A percentile compares a stretch with the other conserved stretches of the same genome.
Evolutionary conservation across 495 filamentous ascomycete species (phyloP).

Genomic region (Aspergillus sparsus): DNA sequence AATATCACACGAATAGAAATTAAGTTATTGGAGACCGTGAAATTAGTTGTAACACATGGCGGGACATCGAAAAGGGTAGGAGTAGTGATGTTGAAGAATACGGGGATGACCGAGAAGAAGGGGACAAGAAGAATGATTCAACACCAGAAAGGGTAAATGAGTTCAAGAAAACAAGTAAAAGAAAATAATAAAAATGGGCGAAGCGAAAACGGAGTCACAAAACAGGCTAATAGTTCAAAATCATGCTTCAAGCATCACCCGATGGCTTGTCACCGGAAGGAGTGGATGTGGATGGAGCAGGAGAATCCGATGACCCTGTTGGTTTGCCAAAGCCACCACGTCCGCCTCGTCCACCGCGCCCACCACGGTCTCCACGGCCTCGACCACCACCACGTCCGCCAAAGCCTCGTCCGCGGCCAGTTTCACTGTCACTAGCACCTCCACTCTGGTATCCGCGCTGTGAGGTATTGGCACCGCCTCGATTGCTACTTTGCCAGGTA

Average conservation of each 20-base stretch:
- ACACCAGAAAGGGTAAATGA: constrained; percentile 19
- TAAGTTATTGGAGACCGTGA: constrained; percentile 20
- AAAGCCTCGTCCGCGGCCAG: constrained; percentile 55
- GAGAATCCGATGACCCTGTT: constrained; percentile 43
- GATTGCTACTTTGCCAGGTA: constrained; percentile 69
- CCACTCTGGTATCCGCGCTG: constrained; percentile 74
- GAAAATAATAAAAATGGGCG: constrained; percentile 20
- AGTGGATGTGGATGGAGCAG: constrained; percentile 49
- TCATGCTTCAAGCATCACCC: constrained; percentile 48
- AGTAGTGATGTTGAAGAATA: neutral
- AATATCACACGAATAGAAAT: constrained; percentile 28
- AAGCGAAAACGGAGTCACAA: constrained; percentile 20
- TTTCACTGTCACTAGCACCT: constrained; percentile 82
- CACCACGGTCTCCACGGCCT: constrained; percentile 50
- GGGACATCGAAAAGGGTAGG: constrained; percentile 20
- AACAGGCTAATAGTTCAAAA: constrained; percentile 22
- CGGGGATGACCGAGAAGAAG: constrained; percentile 18
- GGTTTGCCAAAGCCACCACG: constrained; percentile 60
- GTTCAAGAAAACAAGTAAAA: constrained; percentile 10
- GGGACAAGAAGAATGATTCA: constrained; percentile 29
- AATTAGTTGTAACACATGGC: constrained; percentile 29
- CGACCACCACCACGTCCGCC: constrained; percentile 40
- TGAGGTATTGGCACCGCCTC: constrained; percentile 52
- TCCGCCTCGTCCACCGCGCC: constrained; percentile 34
- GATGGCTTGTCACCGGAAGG: constrained; percentile 54